phyloP scores from a whole-genome alignment of 129 eudicot genomes.

The Saussurea involucrata region DNA sequence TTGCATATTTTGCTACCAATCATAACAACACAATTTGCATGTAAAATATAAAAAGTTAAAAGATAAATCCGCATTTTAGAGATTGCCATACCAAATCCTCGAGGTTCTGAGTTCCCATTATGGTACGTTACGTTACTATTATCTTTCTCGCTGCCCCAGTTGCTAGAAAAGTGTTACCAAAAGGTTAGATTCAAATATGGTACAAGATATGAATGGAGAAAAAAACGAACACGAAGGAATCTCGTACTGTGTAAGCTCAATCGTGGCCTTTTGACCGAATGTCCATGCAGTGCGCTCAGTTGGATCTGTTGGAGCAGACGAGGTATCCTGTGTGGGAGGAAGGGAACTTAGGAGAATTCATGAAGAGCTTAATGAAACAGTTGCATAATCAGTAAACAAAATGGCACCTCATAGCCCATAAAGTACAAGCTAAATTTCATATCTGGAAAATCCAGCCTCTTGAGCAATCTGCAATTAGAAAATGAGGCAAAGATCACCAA shows the following conservation, averaged over 20 bases:
- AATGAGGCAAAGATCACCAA: neutral
- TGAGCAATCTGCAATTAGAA: constrained; percentile 62
- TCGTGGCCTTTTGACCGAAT: constrained; percentile 64
- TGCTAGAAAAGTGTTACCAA: constrained; percentile 40
- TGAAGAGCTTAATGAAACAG: neutral
- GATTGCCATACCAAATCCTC: constrained; percentile 71
- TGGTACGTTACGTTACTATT: constrained; percentile 71
- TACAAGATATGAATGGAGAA: neutral
- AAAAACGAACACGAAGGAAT: constrained; percentile 7
- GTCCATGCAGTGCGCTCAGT: constrained; percentile 86
- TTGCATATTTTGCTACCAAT: neutral
- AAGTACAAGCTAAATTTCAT: constrained; percentile 86
- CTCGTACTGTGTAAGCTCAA: constrained; percentile 90
- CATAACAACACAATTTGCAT: no score
- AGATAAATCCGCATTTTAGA: neutral
- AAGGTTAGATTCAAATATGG: neutral
- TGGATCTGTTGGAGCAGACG: constrained; percentile 74
- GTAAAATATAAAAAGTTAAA: no score
- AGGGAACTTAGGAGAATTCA: neutral
- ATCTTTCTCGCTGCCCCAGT: constrained; percentile 93
- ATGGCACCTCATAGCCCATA: constrained; percentile 83
- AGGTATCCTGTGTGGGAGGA: constrained; percentile 47
- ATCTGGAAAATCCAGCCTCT: constrained; percentile 88
- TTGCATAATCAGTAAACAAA: neutral
- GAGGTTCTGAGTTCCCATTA: constrained; percentile 88